Evolutionary conservation across 164 flowering plant species (phyloP).

Genomic region (Taxillus chinensis): DNA sequence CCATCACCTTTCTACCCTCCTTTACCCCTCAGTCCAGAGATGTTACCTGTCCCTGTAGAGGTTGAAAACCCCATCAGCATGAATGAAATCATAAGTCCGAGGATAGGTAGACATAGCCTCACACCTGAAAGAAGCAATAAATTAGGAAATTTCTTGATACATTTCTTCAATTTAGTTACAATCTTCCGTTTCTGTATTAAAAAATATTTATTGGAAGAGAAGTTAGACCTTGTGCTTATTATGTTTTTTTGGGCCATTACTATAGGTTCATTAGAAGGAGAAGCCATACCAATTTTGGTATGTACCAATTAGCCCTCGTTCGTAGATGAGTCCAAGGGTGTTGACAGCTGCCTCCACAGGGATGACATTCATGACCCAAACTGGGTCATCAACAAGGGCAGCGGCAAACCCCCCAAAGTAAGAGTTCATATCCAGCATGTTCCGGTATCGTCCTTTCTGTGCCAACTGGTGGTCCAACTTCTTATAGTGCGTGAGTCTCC

Average conservation of each 20-base stretch:
- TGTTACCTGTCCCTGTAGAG: conserved; percentile 60
- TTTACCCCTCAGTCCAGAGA: too few relatives aligned
- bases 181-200: too few relatives aligned
- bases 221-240: too few relatives aligned
- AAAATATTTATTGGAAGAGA: too few relatives aligned
- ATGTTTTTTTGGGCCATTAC: too few relatives aligned
- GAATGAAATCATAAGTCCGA: conserved; percentile 68
- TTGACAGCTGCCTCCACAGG: conserved; percentile 51
- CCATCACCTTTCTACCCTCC: too few relatives aligned
- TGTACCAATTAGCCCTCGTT: conserved; percentile 82
- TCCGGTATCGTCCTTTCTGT: conserved; percentile 64
- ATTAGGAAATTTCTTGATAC: too few relatives aligned
- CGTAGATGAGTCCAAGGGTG: conserved; percentile 66
- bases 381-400: conserved; percentile 57
- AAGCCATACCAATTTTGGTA: conserved; percentile 67
- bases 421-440: conserved; percentile 86
- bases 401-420: conserved; percentile 95
- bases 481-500: conserved; percentile 61
- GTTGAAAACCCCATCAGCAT: conserved; percentile 50
- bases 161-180: too few relatives aligned
- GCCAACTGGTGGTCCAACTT: conserved; percentile 42
- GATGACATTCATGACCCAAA: conserved; percentile 91
- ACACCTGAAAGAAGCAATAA: conserved; percentile 36
- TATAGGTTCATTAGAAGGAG: not conserved
- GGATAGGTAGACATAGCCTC: conserved; percentile 94